Evolutionary conservation across 257 asterid genomes (phyloP), one percentile per base, ranked within the genome.

Genomic region (Nemophila menziesii): DNA sequence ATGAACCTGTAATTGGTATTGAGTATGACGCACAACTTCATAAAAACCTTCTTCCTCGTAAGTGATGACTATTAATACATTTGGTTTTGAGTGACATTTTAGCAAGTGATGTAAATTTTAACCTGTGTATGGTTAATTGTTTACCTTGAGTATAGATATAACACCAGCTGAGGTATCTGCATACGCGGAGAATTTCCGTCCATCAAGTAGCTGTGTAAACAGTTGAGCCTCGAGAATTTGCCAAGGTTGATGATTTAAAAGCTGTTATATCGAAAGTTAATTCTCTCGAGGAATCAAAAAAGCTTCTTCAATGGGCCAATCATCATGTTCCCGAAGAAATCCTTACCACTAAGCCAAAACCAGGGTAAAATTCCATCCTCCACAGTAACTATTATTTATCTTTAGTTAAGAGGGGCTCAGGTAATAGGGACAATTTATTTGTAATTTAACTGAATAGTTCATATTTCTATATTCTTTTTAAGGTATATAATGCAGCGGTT

Each of bases 1-100:
- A 77, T 70, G 94, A 82, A 69, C 94, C 97, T 51, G 97, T 86
- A 46, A 70, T 86, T 64, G 97, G 97, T 65, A 64, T 86, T 48
- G 97, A 82, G 61, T 71, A 66, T 52, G 97, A 82, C 68, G 97
- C 97, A 36, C 85, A 82, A 57, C 94, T 86, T 44, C 87, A 86
- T 62, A 82, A 86, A 73, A 64, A 93, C 65, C 76, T 86, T 63
- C 68, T 86, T 52, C 92, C 97, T 38, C 15, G 97, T 86, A 75
- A 79, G 97, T 63, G 21, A 44, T 39, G 34, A 16, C 43, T 49
- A 15, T 24, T 39, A 5, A 47, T 13, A 5, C 29, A 16, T 46
- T 51, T 48, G 49, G 37, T 39, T 46, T 16, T 43, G 22, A 19
- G 22, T 22, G 38, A 29, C 24, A 18, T n/a, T 17, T 21, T 9